phyloP scores from a whole-genome alignment of 306 rosid species.

The Quillaja saponaria region DNA sequence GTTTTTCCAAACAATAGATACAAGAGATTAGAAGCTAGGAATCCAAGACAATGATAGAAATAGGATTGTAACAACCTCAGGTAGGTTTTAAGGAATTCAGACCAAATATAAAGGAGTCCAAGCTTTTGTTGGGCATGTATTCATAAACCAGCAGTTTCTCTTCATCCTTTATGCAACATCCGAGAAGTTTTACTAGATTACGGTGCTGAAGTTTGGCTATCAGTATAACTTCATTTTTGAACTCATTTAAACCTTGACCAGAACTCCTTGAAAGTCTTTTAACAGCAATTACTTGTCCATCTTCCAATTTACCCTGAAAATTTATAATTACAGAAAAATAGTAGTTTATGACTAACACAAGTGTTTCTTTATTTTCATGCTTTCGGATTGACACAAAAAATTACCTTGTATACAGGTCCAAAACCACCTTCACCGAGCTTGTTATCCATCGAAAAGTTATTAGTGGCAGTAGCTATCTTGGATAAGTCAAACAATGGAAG shows the following conservation, averaged over 20 bases:
- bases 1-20: neutral
- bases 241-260: slow-evolving; percentile 24
- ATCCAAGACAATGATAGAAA: too few relatives aligned
- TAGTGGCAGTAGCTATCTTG: slow-evolving; percentile 42
- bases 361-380: neutral
- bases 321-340: neutral
- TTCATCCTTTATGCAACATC: slow-evolving; percentile 21
- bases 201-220: slow-evolving; percentile 27
- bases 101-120: slow-evolving; percentile 18
- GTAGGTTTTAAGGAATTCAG: neutral
- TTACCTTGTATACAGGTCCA: slow-evolving; percentile 59
- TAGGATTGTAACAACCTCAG: too few relatives aligned
- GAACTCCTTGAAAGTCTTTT: slow-evolving; percentile 1
- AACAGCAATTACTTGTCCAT: slow-evolving; percentile 24
- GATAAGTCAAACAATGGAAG: slow-evolving; percentile 46
- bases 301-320: neutral
- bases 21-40: neutral
- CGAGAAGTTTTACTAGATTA: slow-evolving; percentile 28
- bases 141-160: slow-evolving; percentile 25
- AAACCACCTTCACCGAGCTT: slow-evolving; percentile 71
- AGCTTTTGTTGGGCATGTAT: slow-evolving; percentile 23
- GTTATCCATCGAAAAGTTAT: slow-evolving; percentile 39
- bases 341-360: neutral
- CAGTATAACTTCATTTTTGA: slow-evolving; percentile 23
- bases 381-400: neutral